Percentiles rank a stretch among this genome's conserved stretches.
These are phyloP conservation scores for Hypoxylon trugodes DNA, from an alignment of 495 filamentous ascomycete genomes.

Conservation along the genomic window DNA sequence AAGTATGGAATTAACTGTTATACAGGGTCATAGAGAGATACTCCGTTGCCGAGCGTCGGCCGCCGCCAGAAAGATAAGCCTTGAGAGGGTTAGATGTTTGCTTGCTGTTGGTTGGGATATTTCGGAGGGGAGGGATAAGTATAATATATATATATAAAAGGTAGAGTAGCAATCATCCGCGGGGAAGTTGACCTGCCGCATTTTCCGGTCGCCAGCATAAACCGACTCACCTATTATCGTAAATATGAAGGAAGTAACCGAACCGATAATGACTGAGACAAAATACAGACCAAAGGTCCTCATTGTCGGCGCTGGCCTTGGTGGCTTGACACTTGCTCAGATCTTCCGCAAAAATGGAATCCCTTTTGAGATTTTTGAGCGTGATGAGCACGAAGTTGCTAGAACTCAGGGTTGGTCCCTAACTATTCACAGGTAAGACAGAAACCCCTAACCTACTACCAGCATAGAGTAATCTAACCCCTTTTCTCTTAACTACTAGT, in stretches of 20 bases:
- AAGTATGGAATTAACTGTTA: background rate
- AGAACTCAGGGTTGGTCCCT: conserved; percentile 48
- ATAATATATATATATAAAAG: conserved; percentile 22
- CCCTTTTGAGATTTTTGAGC: conserved; percentile 62
- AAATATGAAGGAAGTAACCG: conserved; percentile 33
- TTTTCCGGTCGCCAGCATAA: background rate
- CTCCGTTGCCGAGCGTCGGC: conserved; percentile 27
- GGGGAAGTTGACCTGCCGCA: background rate
- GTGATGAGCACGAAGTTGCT: conserved; percentile 50
- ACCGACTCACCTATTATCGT: background rate
- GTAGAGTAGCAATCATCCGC: background rate
- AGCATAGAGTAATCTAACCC: background rate
- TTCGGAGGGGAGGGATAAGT: too few relatives aligned
- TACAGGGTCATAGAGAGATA: conserved; percentile 20
- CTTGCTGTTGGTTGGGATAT: too few relatives aligned
- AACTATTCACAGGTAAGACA: conserved; percentile 42
- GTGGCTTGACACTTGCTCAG: conserved; percentile 62
- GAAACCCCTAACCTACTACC: background rate
- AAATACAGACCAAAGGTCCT: conserved; percentile 47
- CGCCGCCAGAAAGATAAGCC: background rate
- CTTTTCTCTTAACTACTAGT: background rate
- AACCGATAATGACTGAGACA: conserved; percentile 21
- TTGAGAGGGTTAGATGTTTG: too few relatives aligned
- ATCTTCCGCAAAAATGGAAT: conserved; percentile 59
- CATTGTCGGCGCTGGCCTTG: conserved; percentile 59